These are phyloP conservation scores for Diaporthe eres DNA, from an alignment of 2,329 filamentous ascomycete species.

Conservation along the genomic window DNA sequence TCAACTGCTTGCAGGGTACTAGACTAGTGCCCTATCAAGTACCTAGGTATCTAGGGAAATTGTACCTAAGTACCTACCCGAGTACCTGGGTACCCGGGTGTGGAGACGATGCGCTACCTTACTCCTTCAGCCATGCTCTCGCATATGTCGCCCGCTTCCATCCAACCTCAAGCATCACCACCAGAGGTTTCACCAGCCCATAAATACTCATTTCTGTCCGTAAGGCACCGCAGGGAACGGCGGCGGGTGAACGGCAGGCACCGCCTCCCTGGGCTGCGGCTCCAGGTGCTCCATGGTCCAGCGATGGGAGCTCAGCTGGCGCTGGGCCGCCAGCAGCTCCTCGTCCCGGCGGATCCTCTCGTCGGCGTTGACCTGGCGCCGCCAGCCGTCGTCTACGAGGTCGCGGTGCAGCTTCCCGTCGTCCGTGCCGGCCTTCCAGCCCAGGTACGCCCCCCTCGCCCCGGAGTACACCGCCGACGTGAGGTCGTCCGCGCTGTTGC, in stretches of 20 bases:
- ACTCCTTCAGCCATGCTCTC: background rate
- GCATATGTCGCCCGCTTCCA: background rate
- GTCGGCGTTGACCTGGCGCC: slow-evolving; percentile 32
- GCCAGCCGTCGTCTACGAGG: slow-evolving; percentile 36
- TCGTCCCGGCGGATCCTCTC: slow-evolving; percentile 6
- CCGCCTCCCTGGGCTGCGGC: background rate
- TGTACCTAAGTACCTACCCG: background rate
- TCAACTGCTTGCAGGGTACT: slow-evolving; percentile 8
- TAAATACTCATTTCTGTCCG: background rate
- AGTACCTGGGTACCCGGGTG: background rate
- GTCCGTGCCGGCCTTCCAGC: slow-evolving; percentile 8
- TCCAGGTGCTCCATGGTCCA: background rate
- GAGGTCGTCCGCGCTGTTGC: background rate
- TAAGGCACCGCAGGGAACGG: background rate
- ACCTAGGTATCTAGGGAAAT: background rate
- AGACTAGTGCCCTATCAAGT: background rate
- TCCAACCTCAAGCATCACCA: background rate
- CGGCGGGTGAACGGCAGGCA: background rate
- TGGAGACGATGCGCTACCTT: background rate
- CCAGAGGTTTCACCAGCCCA: background rate
- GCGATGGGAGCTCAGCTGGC: slow-evolving; percentile 16
- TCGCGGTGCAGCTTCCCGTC: slow-evolving; percentile 37
- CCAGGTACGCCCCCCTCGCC: slow-evolving; percentile 19
- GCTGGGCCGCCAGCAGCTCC: slow-evolving; percentile 41
- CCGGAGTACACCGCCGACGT: background rate